These are phyloP conservation scores for Hylodesmum podocarpum DNA, from an alignment of 306 rosid species.

Conservation along the genomic window DNA sequence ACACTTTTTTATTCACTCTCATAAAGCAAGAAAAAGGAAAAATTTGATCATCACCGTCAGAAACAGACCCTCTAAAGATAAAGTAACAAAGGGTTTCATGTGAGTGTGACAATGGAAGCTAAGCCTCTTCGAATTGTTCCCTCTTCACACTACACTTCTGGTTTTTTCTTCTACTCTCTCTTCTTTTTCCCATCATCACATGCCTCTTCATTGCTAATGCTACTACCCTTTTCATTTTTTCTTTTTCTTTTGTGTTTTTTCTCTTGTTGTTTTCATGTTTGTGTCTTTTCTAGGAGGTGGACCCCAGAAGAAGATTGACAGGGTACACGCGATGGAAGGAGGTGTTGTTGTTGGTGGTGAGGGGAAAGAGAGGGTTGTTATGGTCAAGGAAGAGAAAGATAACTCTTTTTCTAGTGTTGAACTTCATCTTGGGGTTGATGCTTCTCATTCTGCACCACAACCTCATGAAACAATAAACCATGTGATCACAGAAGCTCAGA, in stretches of 20 bases:
- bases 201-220: neutral
- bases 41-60: neutral
- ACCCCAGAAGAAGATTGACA: constrained; percentile 38
- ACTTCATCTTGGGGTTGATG: constrained; percentile 44
- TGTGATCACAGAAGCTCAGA: constrained; percentile 49
- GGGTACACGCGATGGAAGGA: constrained; percentile 29
- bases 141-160: constrained; percentile 33
- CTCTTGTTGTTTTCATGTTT: neutral
- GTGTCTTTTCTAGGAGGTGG: constrained; percentile 33
- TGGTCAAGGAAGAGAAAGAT: constrained; percentile 32
- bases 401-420: constrained; percentile 22
- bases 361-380: constrained; percentile 15
- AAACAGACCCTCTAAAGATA: constrained; percentile 9
- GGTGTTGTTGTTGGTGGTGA: constrained; percentile 2
- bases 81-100: neutral
- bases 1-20: neutral
- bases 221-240: neutral
- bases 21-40: neutral
- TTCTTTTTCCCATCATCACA: constrained; percentile 2
- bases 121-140: constrained; percentile 42
- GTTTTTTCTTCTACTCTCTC: constrained; percentile 38
- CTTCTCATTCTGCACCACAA: constrained; percentile 8
- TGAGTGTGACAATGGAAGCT: constrained; percentile 43
- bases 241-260: neutral
- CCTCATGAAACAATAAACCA: neutral